Evolutionary conservation across 2,329 filamentous ascomycete species (phyloP), one percentile per base, ranked within the genome.

Genomic region (Ramularia endophylla): DNA sequence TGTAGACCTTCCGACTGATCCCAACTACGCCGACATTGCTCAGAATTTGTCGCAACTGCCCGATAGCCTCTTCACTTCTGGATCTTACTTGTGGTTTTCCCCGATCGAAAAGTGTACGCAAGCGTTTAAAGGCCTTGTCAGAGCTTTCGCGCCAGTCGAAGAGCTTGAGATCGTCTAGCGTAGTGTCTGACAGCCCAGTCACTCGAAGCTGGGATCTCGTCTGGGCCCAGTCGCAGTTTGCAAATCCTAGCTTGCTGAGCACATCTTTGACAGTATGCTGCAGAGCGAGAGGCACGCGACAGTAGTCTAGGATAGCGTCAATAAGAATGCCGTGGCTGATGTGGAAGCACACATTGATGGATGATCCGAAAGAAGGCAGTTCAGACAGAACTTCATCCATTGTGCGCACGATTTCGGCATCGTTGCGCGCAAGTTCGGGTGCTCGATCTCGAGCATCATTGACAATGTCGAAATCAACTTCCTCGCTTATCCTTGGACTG

Each of bases 391-490:
- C 84, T 60, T 98, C 92, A 59, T 98, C 92, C 16, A 97, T 69
- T 2, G 97, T 89, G 56, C 95, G 97, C 53, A 98, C 78, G 0
- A 88, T 83, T 63, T 97, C 90, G 0, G 90, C 90, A 64, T 98
- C 92, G 57, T 94, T 94, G 41, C 95, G 65, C 1, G 88, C 83
- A 33, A 94, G 70, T 56, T 97, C 88, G 4, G 88, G 66, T 8
- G 17, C 16, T 19, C 20, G 17, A 1, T 83, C 83, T 53, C 89
- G 82, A 9, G 46, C 46, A 32, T 79, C 77, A 1, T 88, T 90
- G n/a, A 95, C 77, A 45, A 98, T 88, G 64, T 98, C 92, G 61
- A 97, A 98, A 61, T 97, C 89, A 2, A 94, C 89, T 60, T 97
- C 92, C 8, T 86, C 84, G 60, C 87, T 84, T 56, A 83, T 84